These are phyloP conservation scores for Lactarius sp. DNA, from an alignment of 768 basidiomycete genomes.

Conservation along the genomic window DNA sequence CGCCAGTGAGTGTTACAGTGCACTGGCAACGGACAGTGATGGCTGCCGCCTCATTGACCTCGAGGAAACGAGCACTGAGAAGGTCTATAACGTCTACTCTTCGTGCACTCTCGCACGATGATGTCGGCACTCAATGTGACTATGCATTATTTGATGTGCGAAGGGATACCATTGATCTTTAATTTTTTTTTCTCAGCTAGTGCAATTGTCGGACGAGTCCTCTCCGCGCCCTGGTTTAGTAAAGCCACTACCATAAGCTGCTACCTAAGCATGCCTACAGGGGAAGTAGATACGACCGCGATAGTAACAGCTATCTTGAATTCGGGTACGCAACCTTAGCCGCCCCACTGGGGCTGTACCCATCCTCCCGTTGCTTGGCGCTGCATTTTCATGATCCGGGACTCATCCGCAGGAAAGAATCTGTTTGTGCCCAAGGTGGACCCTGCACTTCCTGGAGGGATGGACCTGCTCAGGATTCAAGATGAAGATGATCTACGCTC, in stretches of 20 bases:
- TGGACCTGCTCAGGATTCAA: conserved; percentile 66
- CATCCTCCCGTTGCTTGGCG: not conserved
- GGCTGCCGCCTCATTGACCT: not conserved
- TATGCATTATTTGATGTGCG: not conserved
- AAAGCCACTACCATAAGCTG: conserved; percentile 54
- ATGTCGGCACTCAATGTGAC: conserved; percentile 59
- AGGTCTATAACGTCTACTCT: conserved; percentile 45
- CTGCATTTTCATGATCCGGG: not conserved
- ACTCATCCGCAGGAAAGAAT: conserved; percentile 45
- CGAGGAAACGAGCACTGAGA: conserved; percentile 54
- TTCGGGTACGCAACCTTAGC: conserved; percentile 39
- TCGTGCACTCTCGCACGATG: conserved; percentile 38
- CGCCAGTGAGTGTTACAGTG: too few relatives aligned
- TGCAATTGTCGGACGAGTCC: conserved; percentile 44
- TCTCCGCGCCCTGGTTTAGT: conserved; percentile 49
- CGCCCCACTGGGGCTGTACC: not conserved
- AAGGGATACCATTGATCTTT: conserved; percentile 15
- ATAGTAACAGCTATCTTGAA: conserved; percentile 51
- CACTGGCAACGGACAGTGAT: not conserved
- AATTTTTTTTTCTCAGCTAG: conserved; percentile 35
- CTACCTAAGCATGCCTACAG: conserved; percentile 75
- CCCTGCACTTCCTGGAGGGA: conserved; percentile 38
- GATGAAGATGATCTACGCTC: conserved; percentile 51
- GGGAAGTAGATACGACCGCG: conserved; percentile 56
- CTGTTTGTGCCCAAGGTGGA: conserved; percentile 68